Base-by-base conservation (phyloP, 306 rosid species). In the Abrus pulchellus region DNA sequence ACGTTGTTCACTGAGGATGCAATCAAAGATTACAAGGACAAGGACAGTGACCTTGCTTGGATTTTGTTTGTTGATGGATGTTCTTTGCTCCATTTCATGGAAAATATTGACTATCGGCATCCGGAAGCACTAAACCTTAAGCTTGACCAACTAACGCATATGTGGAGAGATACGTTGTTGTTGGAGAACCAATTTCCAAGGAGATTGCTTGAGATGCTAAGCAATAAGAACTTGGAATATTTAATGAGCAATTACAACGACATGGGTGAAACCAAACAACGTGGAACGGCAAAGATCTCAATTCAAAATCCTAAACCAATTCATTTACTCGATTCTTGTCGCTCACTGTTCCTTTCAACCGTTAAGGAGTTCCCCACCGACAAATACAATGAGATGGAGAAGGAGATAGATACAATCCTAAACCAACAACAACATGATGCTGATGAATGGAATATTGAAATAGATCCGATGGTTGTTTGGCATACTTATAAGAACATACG, bases 41-140 rank as follows among this genome's bases (percentile, higher is more conserved):
- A 52, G 2, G 20, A 53, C 20, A 20, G 20, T 7, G 7, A 27
- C 1, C 59, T 80, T 13, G 40, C 20, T 9, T 72, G 74, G 83
- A 38, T 72, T 12, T 80, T 80, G 49, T 43, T 80, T 38, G 34
- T 72, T 7, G 74, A 80, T 52, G 79, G 79, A 32, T 80, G 83
- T 41, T 43, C 74, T 29, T 34, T 72, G 33, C 78, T 80, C 3
- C 0, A 61, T 12, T 72, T 80, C 27, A 62, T 72, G 67, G 14
- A 40, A 5, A 29, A 52, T 7, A 0, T 9, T 11, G 67, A 55
- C 12, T 0, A 1, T 0, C 7, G 27, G 0, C 0, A 3, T 10
- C 78, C 67, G 0, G 2, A 73, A 40, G 54, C 30, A 28, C 29
- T 73, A 32, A 75, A 44, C 47, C 59, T 75, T 32, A 61, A 66